Conservation (phyloP, 768 basidiomycete species). For the Russula ochroleuca region DNA sequence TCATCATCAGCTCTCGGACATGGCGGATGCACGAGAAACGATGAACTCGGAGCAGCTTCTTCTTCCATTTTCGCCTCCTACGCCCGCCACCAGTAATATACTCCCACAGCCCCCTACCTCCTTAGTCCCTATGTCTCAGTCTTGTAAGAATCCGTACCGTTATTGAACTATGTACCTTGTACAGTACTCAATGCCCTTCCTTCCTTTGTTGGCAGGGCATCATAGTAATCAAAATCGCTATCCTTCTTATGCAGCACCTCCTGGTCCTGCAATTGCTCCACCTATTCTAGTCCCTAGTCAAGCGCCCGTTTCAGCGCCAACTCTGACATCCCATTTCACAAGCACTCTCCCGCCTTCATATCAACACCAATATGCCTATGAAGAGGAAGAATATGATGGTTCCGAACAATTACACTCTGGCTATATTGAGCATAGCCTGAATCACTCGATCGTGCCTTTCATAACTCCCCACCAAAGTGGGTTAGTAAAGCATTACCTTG, state of each 20-base stretch:
- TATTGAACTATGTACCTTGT: slow-evolving; percentile 63
- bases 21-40: slow-evolving; percentile 22
- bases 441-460: slow-evolving; percentile 25
- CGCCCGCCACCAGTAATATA: slow-evolving; percentile 37
- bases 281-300: slow-evolving; percentile 4
- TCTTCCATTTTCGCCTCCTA: slow-evolving; percentile 23
- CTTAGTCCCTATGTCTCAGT: slow-evolving; percentile 41
- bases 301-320: background rate
- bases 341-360: slow-evolving; percentile 25
- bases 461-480: slow-evolving; percentile 31
- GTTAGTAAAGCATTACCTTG: slow-evolving; percentile 49
- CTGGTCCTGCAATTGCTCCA: slow-evolving; percentile 1
- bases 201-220: slow-evolving; percentile 46
- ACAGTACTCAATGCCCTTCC: slow-evolving; percentile 61
- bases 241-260: slow-evolving; percentile 26
- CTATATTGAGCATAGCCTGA: slow-evolving; percentile 28
- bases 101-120: slow-evolving; percentile 46
- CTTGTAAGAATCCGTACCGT: slow-evolving; percentile 72
- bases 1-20: slow-evolving; percentile 21
- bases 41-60: slow-evolving; percentile 26
- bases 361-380: slow-evolving; percentile 22
- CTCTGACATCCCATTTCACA: slow-evolving; percentile 10
- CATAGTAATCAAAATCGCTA: slow-evolving; percentile 29
- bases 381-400: slow-evolving; percentile 27
- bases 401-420: slow-evolving; percentile 16